Percentiles rank a stretch among this genome's conserved stretches.
Evolutionary conservation across 805 yeast genomes (phyloP).

Genomic region (Candida silvicultrix): DNA sequence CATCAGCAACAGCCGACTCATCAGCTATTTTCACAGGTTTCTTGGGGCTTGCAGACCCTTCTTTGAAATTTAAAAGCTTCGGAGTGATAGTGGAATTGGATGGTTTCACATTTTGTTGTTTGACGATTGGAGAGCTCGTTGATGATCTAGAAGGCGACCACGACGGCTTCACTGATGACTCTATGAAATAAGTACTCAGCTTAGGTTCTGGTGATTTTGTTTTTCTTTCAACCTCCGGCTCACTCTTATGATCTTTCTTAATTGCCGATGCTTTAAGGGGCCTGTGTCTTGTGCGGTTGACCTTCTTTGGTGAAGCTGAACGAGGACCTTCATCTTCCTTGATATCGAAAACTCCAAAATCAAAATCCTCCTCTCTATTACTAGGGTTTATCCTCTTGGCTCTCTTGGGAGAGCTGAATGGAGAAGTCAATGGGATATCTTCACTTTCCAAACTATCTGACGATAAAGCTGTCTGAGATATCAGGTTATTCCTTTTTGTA

Average conservation of each 20-base stretch:
- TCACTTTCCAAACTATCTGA: background rate
- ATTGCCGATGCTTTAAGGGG: background rate
- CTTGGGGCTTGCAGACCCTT: background rate
- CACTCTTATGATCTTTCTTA: too few species aligned
- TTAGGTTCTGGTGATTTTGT: background rate
- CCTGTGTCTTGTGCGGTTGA: background rate
- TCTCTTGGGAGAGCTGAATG: background rate
- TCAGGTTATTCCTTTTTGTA: background rate
- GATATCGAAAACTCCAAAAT: background rate
- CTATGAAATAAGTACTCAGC: slow-evolving; percentile 14
- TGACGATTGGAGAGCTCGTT: background rate
- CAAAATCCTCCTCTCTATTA: background rate
- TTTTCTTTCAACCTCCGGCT: background rate
- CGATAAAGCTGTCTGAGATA: background rate
- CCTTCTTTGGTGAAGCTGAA: background rate
- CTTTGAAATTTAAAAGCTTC: too few species aligned
- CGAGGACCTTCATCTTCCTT: background rate
- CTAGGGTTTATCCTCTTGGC: background rate
- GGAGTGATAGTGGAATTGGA: too few species aligned
- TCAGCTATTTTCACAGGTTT: background rate
- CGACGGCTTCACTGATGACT: slow-evolving; percentile 17
- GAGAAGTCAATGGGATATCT: background rate
- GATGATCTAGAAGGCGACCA: slow-evolving; percentile 14
- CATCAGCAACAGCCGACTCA: background rate
- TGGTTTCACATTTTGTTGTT: background rate